Conservation (phyloP, 2,329 filamentous ascomycete species). For the Talaromyces verruculosus region DNA sequence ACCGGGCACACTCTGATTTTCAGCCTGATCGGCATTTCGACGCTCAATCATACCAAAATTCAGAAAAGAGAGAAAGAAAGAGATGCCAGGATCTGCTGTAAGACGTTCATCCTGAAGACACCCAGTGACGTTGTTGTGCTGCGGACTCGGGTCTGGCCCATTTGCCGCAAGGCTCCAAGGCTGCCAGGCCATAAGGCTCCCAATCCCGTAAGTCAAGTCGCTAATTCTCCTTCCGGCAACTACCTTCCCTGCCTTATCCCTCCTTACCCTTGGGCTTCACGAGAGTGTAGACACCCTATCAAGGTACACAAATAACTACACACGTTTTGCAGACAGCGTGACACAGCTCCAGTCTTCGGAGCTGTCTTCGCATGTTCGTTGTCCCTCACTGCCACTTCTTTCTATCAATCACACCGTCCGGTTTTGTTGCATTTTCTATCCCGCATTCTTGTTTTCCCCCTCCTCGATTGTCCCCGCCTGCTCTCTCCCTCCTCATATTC, state of each 20-base stretch:
- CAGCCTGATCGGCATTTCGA: background rate
- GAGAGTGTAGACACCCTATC: background rate
- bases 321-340: background rate
- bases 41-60: background rate
- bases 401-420: background rate
- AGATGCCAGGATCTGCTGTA: background rate
- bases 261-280: background rate
- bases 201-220: slow-evolving; percentile 21
- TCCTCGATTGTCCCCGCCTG: slow-evolving; percentile 2
- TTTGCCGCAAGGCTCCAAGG: slow-evolving; percentile 9
- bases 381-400: background rate
- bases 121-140: background rate
- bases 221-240: slow-evolving; percentile 22
- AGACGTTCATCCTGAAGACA: background rate
- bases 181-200: slow-evolving; percentile 12
- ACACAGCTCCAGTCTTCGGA: background rate
- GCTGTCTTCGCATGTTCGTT: background rate
- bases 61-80: background rate
- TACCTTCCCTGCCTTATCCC: slow-evolving; percentile 7
- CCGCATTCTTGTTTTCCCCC: slow-evolving; percentile 15
- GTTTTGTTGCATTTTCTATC: background rate
- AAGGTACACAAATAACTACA: background rate
- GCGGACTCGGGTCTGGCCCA: slow-evolving; percentile 3
- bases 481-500: background rate
- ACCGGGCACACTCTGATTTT: background rate